Evolutionary conservation across 2,329 filamentous ascomycete genomes (phyloP).

Genomic region (Aspergillus sp.): DNA sequence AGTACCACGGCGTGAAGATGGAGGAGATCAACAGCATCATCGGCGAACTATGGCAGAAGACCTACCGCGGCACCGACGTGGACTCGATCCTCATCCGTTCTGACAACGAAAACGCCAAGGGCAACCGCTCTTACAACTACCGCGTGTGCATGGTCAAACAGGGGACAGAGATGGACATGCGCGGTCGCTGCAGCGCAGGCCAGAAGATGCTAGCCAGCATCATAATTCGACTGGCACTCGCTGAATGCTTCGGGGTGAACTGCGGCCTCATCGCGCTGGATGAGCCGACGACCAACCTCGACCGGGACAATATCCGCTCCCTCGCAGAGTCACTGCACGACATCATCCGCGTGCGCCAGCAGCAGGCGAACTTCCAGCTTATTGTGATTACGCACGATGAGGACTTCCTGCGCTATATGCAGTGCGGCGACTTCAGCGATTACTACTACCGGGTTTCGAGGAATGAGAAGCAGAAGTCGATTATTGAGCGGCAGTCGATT

Average conservation of each 20-base stretch:
- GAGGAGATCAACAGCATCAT: slow-evolving; percentile 93
- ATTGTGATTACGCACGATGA: slow-evolving; percentile 99
- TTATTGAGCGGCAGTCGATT: slow-evolving; percentile 60
- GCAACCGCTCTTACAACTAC: slow-evolving; percentile 88
- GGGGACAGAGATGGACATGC: slow-evolving; percentile 98
- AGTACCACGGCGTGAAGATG: slow-evolving; percentile 94
- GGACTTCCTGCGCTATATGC: slow-evolving; percentile 88
- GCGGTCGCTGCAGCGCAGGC: slow-evolving; percentile 88
- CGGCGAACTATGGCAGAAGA: slow-evolving; percentile 91
- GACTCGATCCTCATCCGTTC: slow-evolving; percentile 94
- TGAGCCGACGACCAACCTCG: slow-evolving; percentile 94
- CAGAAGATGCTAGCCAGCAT: slow-evolving; percentile 96
- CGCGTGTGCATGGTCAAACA: slow-evolving; percentile 96
- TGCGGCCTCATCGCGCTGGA: slow-evolving; percentile 95
- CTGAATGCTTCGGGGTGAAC: slow-evolving; percentile 91
- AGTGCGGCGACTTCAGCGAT: slow-evolving; percentile 86
- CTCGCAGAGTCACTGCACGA: slow-evolving; percentile 74
- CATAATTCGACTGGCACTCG: slow-evolving; percentile 90
- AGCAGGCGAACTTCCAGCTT: slow-evolving; percentile 91
- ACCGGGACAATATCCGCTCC: slow-evolving; percentile 86
- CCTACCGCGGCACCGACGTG: slow-evolving; percentile 94
- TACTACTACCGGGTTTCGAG: slow-evolving; percentile 80
- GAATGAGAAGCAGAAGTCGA: slow-evolving; percentile 75
- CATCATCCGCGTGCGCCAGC: slow-evolving; percentile 74
- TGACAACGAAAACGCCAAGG: slow-evolving; percentile 66